These are phyloP conservation scores for Coprinopsis marcescibilis DNA, from an alignment of 768 basidiomycete species.

Conservation along the genomic window DNA sequence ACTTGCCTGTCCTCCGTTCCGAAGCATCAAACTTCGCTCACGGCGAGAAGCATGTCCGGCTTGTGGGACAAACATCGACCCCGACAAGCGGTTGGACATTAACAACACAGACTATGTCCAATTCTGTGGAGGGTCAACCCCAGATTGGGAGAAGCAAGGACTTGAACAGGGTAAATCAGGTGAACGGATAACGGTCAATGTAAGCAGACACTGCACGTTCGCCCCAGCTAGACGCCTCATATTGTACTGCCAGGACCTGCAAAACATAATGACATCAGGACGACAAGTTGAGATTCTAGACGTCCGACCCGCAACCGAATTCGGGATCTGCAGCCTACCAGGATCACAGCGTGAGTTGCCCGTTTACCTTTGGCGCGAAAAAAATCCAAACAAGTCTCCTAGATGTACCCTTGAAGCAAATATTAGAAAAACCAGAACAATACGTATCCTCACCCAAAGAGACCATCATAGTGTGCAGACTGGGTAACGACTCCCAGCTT, in stretches of 20 bases:
- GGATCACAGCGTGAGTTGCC: conserved; percentile 58
- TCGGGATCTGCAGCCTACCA: conserved; percentile 79
- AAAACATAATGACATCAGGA: conserved; percentile 25
- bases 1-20: conserved; percentile 63
- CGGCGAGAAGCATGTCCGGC: conserved; percentile 67
- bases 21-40: conserved; percentile 74
- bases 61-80: conserved; percentile 54
- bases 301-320: conserved; percentile 75
- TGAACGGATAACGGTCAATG: conserved; percentile 40
- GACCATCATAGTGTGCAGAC: conserved; percentile 63
- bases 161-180: conserved; percentile 33
- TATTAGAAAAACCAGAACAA: conserved; percentile 55
- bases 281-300: conserved; percentile 53
- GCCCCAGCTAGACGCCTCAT: not conserved
- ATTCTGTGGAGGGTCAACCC: conserved; percentile 73
- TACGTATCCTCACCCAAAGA: conserved; percentile 26
- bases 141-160: conserved; percentile 61
- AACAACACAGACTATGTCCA: conserved; percentile 62
- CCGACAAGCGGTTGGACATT: conserved; percentile 12
- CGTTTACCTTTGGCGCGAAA: not conserved
- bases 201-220: conserved; percentile 15
- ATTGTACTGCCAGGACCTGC: conserved; percentile 40
- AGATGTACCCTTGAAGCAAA: conserved; percentile 71
- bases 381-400: not conserved
- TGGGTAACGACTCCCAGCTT: conserved; percentile 92